phyloP scores from a whole-genome alignment of 2,329 filamentous ascomycete species.

The Trichophyton benhamiae region DNA sequence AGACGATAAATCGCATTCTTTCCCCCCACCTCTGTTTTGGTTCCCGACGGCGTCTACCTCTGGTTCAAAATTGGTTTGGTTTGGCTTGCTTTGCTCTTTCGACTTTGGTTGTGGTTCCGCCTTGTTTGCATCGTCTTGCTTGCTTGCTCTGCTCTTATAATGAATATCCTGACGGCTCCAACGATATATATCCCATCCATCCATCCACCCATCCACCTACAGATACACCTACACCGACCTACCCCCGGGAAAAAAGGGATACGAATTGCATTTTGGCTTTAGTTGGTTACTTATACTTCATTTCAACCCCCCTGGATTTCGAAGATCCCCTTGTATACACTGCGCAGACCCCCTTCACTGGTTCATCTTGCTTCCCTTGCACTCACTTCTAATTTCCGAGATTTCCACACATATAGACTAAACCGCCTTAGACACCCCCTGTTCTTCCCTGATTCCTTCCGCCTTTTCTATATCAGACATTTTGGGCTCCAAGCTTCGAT shows the following conservation, averaged over 20 bases:
- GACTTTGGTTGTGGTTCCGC: no score
- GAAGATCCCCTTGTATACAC: background rate
- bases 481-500: background rate
- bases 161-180: slow-evolving; percentile 1
- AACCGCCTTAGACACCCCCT: background rate
- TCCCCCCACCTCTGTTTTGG: background rate
- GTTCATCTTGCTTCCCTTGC: background rate
- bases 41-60: background rate
- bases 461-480: background rate
- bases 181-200: background rate
- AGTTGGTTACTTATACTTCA: background rate
- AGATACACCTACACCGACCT: background rate
- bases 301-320: background rate
- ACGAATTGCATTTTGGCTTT: background rate
- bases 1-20: background rate
- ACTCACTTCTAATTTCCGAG: background rate
- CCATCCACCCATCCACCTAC: background rate
- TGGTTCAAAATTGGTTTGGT: background rate
- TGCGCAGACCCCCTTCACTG: background rate
- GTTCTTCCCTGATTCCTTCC: background rate
- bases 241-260: background rate
- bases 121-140: background rate
- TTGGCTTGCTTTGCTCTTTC: background rate
- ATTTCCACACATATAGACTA: background rate
- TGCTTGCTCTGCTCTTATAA: background rate